Conservation (phyloP, 257 asterid species). For the Hygrophila difformis region DNA sequence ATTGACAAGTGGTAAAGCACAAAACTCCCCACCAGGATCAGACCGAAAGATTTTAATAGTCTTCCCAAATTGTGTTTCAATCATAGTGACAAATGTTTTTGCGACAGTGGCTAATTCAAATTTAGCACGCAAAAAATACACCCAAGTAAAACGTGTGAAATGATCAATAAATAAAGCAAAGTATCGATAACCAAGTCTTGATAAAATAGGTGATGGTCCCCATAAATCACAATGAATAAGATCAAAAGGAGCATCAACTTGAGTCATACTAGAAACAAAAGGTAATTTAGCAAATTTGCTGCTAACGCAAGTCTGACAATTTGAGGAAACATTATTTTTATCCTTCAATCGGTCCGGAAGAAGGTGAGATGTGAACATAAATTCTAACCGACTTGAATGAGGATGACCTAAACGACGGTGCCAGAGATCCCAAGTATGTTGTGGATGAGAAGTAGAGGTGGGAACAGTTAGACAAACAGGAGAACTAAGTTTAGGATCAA, state of each 20-base stretch:
- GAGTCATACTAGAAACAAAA: conserved; percentile 6
- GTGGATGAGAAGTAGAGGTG: neutral
- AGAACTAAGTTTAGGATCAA: neutral
- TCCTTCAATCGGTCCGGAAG: neutral
- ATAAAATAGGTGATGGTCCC: conserved; percentile 1
- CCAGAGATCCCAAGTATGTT: conserved; percentile 7
- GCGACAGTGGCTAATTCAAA: conserved; percentile 1
- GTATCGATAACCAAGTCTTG: conserved; percentile 10
- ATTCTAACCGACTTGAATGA: conserved; percentile 6
- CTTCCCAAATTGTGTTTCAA: neutral
- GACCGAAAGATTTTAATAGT: neutral
- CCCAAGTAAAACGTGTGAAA: neutral
- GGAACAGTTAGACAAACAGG: neutral
- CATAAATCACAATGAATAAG: conserved; percentile 14
- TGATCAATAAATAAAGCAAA: conserved; percentile 11
- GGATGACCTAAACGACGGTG: conserved; percentile 12
- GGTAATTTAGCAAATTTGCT: conserved; percentile 13
- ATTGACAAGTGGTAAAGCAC: too few relatives aligned
- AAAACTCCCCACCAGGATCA: conserved; percentile 2
- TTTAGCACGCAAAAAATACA: neutral
- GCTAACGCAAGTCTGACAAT: conserved; percentile 11
- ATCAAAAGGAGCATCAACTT: conserved; percentile 12
- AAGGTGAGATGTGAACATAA: conserved; percentile 4
- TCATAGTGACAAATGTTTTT: neutral
- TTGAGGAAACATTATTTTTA: neutral